phyloP scores from a whole-genome alignment of 2,329 filamentous ascomycete species.

The Aspergillus sp. region DNA sequence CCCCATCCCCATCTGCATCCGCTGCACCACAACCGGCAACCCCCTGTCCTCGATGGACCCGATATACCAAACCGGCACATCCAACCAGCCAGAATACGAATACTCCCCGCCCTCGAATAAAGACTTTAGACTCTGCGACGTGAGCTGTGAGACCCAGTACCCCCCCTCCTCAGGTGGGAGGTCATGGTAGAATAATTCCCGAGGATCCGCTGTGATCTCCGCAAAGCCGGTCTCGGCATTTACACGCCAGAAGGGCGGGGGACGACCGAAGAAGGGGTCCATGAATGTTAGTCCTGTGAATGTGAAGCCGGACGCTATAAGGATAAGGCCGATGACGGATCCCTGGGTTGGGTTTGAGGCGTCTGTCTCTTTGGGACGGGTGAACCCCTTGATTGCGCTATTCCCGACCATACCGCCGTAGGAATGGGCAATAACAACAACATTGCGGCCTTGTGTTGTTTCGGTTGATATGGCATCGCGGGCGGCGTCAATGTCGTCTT shows the following conservation, averaged over 20 bases:
- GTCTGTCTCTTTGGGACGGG: conserved; percentile 17
- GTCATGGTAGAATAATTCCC: conserved; percentile 53
- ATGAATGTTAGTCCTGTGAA: conserved; percentile 42
- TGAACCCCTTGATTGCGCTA: conserved; percentile 49
- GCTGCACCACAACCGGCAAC: conserved; percentile 43
- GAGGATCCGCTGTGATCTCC: conserved; percentile 35
- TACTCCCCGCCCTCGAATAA: conserved; percentile 48
- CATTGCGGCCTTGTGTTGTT: conserved; percentile 40
- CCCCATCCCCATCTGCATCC: conserved; percentile 40
- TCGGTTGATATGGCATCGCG: conserved; percentile 39
- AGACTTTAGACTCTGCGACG: conserved; percentile 44
- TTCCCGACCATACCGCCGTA: conserved; percentile 51
- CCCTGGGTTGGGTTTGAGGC: conserved; percentile 23
- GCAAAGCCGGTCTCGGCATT: conserved; percentile 45
- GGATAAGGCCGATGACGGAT: conserved; percentile 45
- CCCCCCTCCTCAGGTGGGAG: conserved; percentile 45
- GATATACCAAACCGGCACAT: conserved; percentile 51
- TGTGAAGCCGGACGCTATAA: conserved; percentile 49
- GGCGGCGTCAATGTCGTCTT: conserved; percentile 44
- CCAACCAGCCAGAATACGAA: conserved; percentile 49
- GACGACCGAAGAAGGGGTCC: conserved; percentile 42
- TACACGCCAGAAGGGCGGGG: conserved; percentile 44
- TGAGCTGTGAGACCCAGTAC: conserved; percentile 45
- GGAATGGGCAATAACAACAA: conserved; percentile 51
- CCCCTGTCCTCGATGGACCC: conserved; percentile 44